Base-by-base conservation (phyloP, 495 filamentous ascomycete species). In the Penicillium chermesinum region DNA sequence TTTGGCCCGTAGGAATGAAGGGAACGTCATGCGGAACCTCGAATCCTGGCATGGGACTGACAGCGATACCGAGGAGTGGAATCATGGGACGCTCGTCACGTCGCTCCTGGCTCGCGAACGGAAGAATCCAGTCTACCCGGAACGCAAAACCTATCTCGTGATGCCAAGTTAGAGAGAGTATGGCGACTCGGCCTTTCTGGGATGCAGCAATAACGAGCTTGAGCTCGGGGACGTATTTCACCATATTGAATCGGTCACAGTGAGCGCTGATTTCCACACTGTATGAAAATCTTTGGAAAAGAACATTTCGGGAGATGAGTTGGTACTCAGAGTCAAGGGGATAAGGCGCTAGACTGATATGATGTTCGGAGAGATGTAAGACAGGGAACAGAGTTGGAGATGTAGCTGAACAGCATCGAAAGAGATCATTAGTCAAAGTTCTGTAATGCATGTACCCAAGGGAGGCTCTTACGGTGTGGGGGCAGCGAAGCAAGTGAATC, bases 231-330 rank as follows among this genome's bases (percentile, higher is more conserved):
- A 96, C 79, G 45, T 87, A 79, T 18, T 81, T 67, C 5, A 85
- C 66, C 80, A 91, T 86, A 66, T 86, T 88, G 19, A 95, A 71
- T 3, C 91, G 84, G 57, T 90, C 78, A 46, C 75, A 76, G 15
- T 61, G 52, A 27, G 46, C 36, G 30, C 71, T 66, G 17, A 65
- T 61, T n/a, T 66, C 58, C 12, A 75, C 59, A 13, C 46, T 67
- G 9, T 59, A 64, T n/a, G 57, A 58, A 38, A 69, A 54, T 9
- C 50, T 54, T 49, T 75, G 73, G 35, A 62, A 65, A 16, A 86
- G 72, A 16, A 73, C 73, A 1, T 64, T 52, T 41, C 66, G 65
- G 49, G 70, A 72, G 19, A 84, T 53, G 2, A 78, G 66, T 20
- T 73, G 63, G 55, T 76, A 52, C 64, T 76, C 43, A 14, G 49